Conservation (phyloP, 768 basidiomycete species). For the Leccinum incarnatum region DNA sequence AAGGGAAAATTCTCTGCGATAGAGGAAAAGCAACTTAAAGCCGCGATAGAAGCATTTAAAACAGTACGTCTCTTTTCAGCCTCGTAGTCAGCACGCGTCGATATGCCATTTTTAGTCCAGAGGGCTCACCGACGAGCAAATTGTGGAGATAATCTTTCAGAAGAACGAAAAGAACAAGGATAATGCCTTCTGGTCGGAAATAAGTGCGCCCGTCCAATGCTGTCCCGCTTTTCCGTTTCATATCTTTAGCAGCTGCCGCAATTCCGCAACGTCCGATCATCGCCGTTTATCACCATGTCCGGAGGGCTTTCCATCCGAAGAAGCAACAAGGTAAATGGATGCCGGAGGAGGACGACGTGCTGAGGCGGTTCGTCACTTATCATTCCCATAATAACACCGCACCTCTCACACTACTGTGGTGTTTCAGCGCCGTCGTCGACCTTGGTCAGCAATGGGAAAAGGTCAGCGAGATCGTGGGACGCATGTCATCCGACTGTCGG, state of each 20-base stretch:
- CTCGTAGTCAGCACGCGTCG: not conserved
- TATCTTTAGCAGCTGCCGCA: slow-evolving; percentile 50
- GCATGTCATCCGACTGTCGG: slow-evolving; percentile 78
- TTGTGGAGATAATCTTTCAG: slow-evolving; percentile 66
- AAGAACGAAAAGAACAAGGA: slow-evolving; percentile 60
- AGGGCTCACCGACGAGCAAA: slow-evolving; percentile 50
- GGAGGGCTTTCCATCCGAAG: slow-evolving; percentile 65
- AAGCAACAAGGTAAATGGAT: slow-evolving; percentile 71
- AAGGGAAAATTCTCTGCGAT: slow-evolving; percentile 85
- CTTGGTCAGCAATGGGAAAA: slow-evolving; percentile 82
- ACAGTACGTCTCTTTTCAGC: slow-evolving; percentile 39
- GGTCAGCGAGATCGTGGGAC: slow-evolving; percentile 64
- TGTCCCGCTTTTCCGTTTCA: slow-evolving; percentile 4
- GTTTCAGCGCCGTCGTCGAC: slow-evolving; percentile 59
- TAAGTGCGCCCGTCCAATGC: slow-evolving; percentile 49
- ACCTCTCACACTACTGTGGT: slow-evolving; percentile 5
- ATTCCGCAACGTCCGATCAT: slow-evolving; percentile 76
- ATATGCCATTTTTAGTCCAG: slow-evolving; percentile 39
- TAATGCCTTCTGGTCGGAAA: slow-evolving; percentile 74
- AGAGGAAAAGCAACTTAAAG: slow-evolving; percentile 64
- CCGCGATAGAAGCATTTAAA: slow-evolving; percentile 64
- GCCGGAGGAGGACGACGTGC: slow-evolving; percentile 57
- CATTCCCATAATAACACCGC: not conserved
- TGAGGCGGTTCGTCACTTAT: slow-evolving; percentile 52
- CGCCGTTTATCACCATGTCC: slow-evolving; percentile 81